These are phyloP conservation scores for Encephalitozoon intestinalis DNA, from an alignment of 371 early-diverging fungal genomes.

Conservation along the genomic window DNA sequence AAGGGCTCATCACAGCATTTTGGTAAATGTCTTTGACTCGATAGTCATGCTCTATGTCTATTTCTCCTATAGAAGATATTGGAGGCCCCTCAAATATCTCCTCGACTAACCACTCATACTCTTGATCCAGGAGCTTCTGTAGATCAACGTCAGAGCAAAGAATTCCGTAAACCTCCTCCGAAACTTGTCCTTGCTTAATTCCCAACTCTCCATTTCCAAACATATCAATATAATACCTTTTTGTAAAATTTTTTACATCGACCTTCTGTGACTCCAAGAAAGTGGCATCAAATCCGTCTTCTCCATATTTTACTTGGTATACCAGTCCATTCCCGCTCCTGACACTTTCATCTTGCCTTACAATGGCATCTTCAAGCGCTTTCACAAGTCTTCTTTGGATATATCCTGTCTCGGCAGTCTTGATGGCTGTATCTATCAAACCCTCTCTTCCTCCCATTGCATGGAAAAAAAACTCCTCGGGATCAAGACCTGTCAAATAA, in stretches of 20 bases:
- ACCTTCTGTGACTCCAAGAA: constrained; percentile 73
- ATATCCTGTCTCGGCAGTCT: constrained; percentile 99
- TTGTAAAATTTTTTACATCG: constrained; percentile 15
- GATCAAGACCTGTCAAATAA: constrained; percentile 87
- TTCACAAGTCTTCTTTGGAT: constrained; percentile 97
- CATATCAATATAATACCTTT: constrained; percentile 38
- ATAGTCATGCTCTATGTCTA: background rate
- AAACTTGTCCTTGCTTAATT: background rate
- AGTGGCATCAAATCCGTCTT: constrained; percentile 93
- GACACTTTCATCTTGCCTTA: constrained; percentile 90
- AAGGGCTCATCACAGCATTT: constrained; percentile 8
- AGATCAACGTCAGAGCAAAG: constrained; percentile 26
- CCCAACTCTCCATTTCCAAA: background rate
- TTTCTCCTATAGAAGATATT: background rate
- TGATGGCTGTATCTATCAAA: constrained; percentile 91
- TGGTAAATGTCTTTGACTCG: background rate
- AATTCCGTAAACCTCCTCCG: constrained; percentile 30
- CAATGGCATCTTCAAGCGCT: constrained; percentile 92
- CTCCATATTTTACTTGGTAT: constrained; percentile 89
- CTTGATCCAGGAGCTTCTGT: constrained; percentile 25
- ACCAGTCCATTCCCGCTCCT: constrained; percentile 81
- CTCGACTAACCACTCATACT: constrained; percentile 18
- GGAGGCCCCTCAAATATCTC: background rate
- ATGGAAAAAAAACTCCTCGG: constrained; percentile 98
- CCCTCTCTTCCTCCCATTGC: constrained; percentile 99